Percentiles rank a stretch among this genome's conserved stretches.
Evolutionary conservation across 2,329 filamentous ascomycete genomes (phyloP).

Genomic region (Penicillium palitans): DNA sequence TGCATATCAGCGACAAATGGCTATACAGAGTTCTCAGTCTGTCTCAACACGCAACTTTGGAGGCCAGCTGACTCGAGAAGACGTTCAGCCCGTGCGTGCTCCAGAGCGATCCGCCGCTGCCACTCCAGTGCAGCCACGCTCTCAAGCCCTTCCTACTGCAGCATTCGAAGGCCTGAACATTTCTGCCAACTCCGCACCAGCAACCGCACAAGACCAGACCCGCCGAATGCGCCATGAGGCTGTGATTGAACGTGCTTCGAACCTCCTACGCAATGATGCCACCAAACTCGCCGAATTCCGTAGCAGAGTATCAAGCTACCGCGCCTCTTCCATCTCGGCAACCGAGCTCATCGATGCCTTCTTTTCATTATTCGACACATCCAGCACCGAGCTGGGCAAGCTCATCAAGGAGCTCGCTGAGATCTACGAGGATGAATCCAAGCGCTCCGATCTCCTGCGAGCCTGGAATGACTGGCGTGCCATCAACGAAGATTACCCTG

Average conservation of each 20-base stretch:
- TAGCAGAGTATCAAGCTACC: constrained; percentile 74
- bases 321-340: constrained; percentile 67
- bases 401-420: constrained; percentile 89
- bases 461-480: constrained; percentile 96
- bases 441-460: constrained; percentile 70
- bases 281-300: constrained; percentile 78
- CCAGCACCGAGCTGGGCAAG: constrained; percentile 78
- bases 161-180: constrained; percentile 56
- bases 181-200: constrained; percentile 38
- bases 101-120: constrained; percentile 39
- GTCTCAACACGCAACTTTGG: constrained; percentile 79
- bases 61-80: constrained; percentile 68
- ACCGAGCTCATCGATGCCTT: constrained; percentile 81
- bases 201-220: constrained; percentile 77
- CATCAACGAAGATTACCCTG: constrained; percentile 94
- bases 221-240: constrained; percentile 76
- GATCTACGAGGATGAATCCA: constrained; percentile 79
- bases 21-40: constrained; percentile 84
- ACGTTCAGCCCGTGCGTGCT: constrained; percentile 50
- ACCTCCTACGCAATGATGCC: constrained; percentile 74
- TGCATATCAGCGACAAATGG: constrained; percentile 88
- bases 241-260: constrained; percentile 81
- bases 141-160: constrained; percentile 33
- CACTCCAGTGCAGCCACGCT: constrained; percentile 30
- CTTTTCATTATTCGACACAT: constrained; percentile 81